Conservation (phyloP, 805 yeast species). For the Barnettozyma pratensis region DNA sequence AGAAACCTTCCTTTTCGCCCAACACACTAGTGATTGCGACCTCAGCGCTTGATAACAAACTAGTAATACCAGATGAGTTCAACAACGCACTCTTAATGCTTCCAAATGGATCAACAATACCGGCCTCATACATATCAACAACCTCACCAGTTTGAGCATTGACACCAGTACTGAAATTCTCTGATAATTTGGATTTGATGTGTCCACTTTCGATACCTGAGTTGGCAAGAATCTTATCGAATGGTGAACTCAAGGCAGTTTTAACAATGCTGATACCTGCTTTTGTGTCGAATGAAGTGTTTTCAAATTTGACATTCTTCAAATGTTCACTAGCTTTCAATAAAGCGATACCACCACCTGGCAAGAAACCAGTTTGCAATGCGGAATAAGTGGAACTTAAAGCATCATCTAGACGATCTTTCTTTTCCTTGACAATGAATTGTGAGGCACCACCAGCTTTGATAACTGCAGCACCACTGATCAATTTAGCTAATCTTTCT, state of each 20-base stretch:
- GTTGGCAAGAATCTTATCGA: conserved; percentile 89
- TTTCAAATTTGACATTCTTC: conserved; percentile 64
- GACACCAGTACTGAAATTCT: conserved; percentile 83
- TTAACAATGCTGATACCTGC: conserved; percentile 92
- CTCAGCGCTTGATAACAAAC: conserved; percentile 95
- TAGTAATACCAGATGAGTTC: conserved; percentile 97
- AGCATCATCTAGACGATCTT: conserved; percentile 98
- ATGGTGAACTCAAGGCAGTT: conserved; percentile 92
- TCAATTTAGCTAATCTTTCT: conserved; percentile 93
- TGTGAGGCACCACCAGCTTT: conserved; percentile 97
- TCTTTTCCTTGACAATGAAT: conserved; percentile 98
- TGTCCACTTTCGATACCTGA: conserved; percentile 98
- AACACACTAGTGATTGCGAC: conserved; percentile 95
- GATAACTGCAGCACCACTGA: conserved; percentile 98
- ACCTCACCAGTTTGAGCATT: conserved; percentile 89
- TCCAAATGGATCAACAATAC: conserved; percentile 98
- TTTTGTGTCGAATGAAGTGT: conserved; percentile 82
- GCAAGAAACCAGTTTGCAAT: conserved; percentile 95
- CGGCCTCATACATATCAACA: conserved; percentile 93
- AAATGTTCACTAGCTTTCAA: conserved; percentile 82
- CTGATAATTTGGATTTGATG: conserved; percentile 47
- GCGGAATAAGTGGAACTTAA: conserved; percentile 98
- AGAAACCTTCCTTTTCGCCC: conserved; percentile 23
- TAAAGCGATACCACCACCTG: conserved; percentile 99
- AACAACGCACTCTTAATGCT: conserved; percentile 94